Conservation (phyloP, 2,329 filamentous ascomycete genomes). For the Colletotrichum tropicale region DNA sequence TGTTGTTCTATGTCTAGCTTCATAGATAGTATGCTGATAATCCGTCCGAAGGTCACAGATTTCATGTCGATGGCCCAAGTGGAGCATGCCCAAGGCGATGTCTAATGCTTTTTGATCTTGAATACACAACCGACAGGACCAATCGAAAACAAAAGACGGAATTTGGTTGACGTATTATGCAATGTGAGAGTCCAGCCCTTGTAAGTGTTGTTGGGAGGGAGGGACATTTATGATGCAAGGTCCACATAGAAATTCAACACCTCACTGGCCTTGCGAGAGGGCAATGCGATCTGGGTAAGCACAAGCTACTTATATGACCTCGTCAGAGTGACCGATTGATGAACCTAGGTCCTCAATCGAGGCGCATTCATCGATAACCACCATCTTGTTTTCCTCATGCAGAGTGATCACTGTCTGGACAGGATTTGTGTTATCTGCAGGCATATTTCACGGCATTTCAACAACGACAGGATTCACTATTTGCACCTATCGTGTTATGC, state of each 20-base stretch:
- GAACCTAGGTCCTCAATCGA: too few relatives aligned
- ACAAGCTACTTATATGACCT: neutral
- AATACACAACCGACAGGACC: neutral
- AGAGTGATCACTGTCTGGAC: neutral
- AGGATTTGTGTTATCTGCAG: too few relatives aligned
- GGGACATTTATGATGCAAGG: neutral
- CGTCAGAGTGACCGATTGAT: too few relatives aligned
- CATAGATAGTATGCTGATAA: rapidly evolving
- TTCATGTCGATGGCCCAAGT: neutral
- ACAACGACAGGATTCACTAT: rapidly evolving
- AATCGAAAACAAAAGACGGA: neutral
- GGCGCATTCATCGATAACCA: neutral
- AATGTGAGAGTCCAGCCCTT: neutral
- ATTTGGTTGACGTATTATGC: rapidly evolving
- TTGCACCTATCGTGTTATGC: neutral
- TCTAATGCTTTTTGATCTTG: neutral
- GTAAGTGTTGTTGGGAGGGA: neutral
- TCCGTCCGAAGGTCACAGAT: neutral
- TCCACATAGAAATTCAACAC: too few relatives aligned
- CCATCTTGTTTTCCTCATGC: neutral
- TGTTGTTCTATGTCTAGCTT: neutral
- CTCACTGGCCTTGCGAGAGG: neutral
- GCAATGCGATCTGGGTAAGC: neutral
- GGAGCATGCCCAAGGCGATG: neutral
- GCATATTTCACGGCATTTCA: neutral